Conservation (phyloP, 805 yeast genomes). For the Monosporozyma unispora region DNA sequence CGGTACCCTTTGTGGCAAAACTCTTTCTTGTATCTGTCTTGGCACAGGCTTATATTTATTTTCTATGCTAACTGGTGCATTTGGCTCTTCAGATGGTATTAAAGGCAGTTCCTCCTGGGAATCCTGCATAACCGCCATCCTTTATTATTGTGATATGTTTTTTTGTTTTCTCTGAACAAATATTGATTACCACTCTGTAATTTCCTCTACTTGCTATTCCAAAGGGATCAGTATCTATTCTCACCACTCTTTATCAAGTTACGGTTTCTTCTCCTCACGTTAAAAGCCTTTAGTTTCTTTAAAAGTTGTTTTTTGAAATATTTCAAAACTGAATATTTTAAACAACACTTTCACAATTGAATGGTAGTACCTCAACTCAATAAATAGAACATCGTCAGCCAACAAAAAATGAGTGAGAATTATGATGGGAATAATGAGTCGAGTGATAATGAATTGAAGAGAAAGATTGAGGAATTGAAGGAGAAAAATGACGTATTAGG, state of each 20-base stretch:
- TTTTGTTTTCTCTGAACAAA: neutral
- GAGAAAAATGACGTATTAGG: conserved; percentile 69
- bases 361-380: neutral
- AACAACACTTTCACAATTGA: too few relatives aligned
- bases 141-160: neutral
- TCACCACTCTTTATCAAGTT: neutral
- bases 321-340: neutral
- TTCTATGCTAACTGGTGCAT: neutral
- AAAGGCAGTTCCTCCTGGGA: neutral
- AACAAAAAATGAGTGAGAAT: neutral
- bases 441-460: neutral
- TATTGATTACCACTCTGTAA: neutral
- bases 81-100: neutral
- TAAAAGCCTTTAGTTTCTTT: neutral
- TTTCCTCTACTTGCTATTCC: neutral
- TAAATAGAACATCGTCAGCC: neutral
- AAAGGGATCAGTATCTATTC: neutral
- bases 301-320: neutral
- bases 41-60: neutral
- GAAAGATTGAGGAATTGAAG: conserved; percentile 54
- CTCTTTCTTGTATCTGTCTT: neutral
- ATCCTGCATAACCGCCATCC: neutral
- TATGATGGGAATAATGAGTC: neutral
- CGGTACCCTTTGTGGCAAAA: neutral
- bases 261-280: neutral